phyloP scores from a whole-genome alignment of 441 rosid species.

The Arabidopsis lyrata region DNA sequence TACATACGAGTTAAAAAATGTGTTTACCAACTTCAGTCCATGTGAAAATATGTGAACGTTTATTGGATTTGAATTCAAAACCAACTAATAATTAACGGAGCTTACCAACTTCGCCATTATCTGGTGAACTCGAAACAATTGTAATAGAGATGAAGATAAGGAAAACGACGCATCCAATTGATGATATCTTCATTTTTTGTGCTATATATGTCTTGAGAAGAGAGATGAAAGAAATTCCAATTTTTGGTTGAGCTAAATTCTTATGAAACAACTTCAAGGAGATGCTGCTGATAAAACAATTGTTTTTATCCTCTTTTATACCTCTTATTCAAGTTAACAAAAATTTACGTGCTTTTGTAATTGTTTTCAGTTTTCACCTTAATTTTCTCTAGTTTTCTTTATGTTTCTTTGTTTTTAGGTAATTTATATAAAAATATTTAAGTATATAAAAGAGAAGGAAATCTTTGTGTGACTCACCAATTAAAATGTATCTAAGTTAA shows the following conservation, averaged over 20 bases:
- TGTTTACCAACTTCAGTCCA: background rate
- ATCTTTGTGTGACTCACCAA: conserved; percentile 27
- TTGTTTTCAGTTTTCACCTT: background rate
- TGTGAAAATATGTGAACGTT: too few relatives aligned
- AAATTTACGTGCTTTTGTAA: background rate
- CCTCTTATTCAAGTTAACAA: conserved; percentile 18
- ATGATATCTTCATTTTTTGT: conserved; percentile 33
- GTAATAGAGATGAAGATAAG: conserved; percentile 21
- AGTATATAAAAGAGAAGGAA: conserved; percentile 3
- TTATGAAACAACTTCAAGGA: background rate
- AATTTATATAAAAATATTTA: background rate
- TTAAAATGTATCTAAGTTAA: background rate
- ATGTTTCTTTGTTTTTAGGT: conserved; percentile 12
- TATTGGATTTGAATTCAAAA: background rate
- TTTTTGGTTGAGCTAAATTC: conserved; percentile 16
- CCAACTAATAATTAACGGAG: background rate
- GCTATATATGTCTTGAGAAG: background rate
- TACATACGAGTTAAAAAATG: background rate
- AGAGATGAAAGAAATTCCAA: background rate
- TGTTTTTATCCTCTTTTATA: conserved; percentile 26
- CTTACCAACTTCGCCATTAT: conserved; percentile 40
- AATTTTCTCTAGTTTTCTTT: conserved; percentile 28
- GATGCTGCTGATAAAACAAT: conserved; percentile 6
- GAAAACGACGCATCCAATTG: background rate
- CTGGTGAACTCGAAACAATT: conserved; percentile 25